Evolutionary conservation across 768 basidiomycete species (phyloP).

Genomic region (Lactarius deliciosus): DNA sequence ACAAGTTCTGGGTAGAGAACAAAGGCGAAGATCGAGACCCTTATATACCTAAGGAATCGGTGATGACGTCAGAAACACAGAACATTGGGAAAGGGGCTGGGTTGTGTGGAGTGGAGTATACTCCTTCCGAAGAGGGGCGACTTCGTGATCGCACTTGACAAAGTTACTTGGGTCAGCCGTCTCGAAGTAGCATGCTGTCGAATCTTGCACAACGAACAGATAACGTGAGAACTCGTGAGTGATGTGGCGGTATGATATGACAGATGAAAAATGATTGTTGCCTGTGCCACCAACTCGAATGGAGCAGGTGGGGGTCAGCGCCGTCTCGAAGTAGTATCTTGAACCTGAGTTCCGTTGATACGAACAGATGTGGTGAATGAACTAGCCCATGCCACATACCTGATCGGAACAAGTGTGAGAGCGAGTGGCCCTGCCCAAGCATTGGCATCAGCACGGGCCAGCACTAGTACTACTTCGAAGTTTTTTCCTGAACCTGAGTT

Average conservation of each 20-base stretch:
- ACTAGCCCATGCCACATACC: too few species aligned
- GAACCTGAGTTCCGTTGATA: neutral
- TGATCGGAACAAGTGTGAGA: neutral
- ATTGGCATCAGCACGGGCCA: neutral
- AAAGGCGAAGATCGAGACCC: neutral
- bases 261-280: too few species aligned
- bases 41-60: constrained; percentile 6
- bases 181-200: constrained; percentile 1
- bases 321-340: neutral
- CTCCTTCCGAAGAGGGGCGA: neutral
- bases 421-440: neutral
- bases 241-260: neutral
- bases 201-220: neutral
- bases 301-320: neutral
- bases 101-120: neutral
- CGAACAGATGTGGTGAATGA: neutral
- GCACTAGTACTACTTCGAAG: neutral
- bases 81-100: neutral
- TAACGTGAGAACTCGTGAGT: neutral
- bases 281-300: too few species aligned
- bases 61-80: constrained; percentile 1
- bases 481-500: neutral
- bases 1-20: neutral
- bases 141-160: neutral
- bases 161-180: neutral